A percentile compares a stretch with the other conserved stretches of the same genome.
These are phyloP conservation scores for Eragrostis tef DNA, from an alignment of 202 grass and related monocot genomes.

Conservation along the genomic window DNA sequence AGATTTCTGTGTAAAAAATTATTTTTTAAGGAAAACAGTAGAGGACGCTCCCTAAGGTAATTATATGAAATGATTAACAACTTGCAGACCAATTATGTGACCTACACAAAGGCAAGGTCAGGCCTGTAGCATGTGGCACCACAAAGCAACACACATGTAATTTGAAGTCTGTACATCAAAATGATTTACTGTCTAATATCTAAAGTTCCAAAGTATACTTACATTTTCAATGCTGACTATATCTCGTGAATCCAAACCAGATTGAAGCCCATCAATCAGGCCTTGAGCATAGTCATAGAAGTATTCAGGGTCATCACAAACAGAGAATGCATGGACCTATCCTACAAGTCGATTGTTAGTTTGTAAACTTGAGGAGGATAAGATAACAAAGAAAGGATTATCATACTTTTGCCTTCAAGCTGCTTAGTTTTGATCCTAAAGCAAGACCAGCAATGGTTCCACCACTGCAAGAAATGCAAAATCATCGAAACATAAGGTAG, in stretches of 20 bases:
- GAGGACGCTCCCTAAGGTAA: not conserved
- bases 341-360: slow-evolving; percentile 51
- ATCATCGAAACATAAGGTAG: slow-evolving; percentile 9
- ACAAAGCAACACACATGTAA: not conserved
- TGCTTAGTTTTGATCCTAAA: slow-evolving; percentile 86
- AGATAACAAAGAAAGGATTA: slow-evolving; percentile 29
- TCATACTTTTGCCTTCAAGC: slow-evolving; percentile 82
- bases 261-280: slow-evolving; percentile 87
- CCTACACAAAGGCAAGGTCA: not conserved
- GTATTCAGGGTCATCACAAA: slow-evolving; percentile 90
- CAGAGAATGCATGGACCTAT: slow-evolving; percentile 94
- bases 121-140: not conserved
- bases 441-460: slow-evolving; percentile 95
- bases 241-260: slow-evolving; percentile 77
- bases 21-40: not conserved
- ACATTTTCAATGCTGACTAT: slow-evolving; percentile 82
- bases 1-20: not conserved
- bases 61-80: not conserved
- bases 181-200: not conserved
- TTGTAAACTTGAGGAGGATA: slow-evolving; percentile 24
- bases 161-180: not conserved
- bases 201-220: slow-evolving; percentile 39
- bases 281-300: slow-evolving; percentile 87
- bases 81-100: slow-evolving; percentile 8
- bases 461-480: slow-evolving; percentile 65